A percentile compares a stretch with the other conserved stretches of the same genome.
phyloP scores from a whole-genome alignment of 73 alveolate species.

The Durusdinium trenchii region DNA sequence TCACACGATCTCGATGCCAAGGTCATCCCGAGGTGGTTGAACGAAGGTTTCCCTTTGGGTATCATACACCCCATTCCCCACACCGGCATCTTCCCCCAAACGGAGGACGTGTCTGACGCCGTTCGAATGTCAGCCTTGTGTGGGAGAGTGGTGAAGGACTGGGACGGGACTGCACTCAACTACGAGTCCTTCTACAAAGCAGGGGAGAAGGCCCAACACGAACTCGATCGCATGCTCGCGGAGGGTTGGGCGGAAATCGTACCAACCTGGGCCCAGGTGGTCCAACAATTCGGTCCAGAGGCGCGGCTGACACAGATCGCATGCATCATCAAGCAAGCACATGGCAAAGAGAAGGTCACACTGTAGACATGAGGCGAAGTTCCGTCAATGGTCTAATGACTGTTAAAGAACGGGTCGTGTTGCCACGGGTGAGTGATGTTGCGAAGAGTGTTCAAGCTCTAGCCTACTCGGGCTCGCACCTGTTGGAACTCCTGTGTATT shows the following conservation, averaged over 20 bases:
- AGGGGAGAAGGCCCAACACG: background rate
- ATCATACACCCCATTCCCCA: background rate
- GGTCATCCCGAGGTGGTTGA: background rate
- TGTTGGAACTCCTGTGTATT: background rate
- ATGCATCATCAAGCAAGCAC: background rate
- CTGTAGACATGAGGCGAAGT: conserved; percentile 5
- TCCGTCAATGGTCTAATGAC: background rate
- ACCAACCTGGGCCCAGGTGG: background rate
- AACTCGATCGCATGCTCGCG: background rate
- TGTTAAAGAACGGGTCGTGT: background rate
- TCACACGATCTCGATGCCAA: background rate
- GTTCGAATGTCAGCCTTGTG: background rate
- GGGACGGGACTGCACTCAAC: background rate
- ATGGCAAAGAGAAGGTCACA: background rate
- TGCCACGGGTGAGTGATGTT: background rate
- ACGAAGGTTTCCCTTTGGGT: background rate
- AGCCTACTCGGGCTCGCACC: background rate
- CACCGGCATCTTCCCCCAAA: conserved; percentile 1
- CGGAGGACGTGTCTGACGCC: background rate
- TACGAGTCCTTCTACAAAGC: background rate
- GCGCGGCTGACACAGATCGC: background rate
- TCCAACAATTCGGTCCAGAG: background rate
- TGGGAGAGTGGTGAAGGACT: background rate
- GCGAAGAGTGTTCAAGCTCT: background rate
- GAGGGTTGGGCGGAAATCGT: background rate